A percentile compares a stretch with the other conserved stretches of the same genome.
phyloP scores from a whole-genome alignment of 108 stramenopile species.

The Cyclostephanos invisitatus region DNA sequence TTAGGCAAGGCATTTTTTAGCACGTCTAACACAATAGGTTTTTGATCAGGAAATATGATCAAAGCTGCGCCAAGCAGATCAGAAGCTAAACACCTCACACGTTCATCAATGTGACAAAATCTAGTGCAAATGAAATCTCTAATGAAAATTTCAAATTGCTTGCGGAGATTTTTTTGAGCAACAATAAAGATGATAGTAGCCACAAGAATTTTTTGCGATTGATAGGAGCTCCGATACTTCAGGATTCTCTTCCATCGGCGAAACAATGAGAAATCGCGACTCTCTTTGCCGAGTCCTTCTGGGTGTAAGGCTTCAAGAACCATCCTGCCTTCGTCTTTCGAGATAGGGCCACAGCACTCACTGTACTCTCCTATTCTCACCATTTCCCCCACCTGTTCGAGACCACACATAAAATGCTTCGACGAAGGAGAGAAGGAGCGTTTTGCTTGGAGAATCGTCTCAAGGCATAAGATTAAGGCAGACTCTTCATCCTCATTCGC shows the following conservation, averaged over 20 bases:
- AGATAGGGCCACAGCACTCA: constrained; percentile 24
- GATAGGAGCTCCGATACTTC: constrained; percentile 33
- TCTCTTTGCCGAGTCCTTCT: constrained; percentile 34
- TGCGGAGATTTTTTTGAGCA: constrained; percentile 35
- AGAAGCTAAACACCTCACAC: constrained; percentile 27
- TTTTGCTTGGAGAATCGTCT: constrained; percentile 46
- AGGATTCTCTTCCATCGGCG: constrained; percentile 35
- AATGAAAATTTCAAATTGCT: constrained; percentile 24
- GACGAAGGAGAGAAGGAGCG: constrained; percentile 30
- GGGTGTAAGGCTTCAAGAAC: constrained; percentile 41
- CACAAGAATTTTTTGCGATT: constrained; percentile 24
- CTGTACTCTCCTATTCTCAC: constrained; percentile 33
- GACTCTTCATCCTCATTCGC: constrained; percentile 37
- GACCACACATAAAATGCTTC: constrained; percentile 44
- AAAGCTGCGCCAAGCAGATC: constrained; percentile 46
- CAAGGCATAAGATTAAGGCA: constrained; percentile 37
- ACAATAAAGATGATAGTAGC: constrained; percentile 25
- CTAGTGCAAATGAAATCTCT: constrained; percentile 38
- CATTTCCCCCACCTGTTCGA: constrained; percentile 23
- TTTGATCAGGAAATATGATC: constrained; percentile 26
- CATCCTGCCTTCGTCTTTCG: constrained; percentile 28
- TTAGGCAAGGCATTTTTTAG: constrained; percentile 26
- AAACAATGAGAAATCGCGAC: constrained; percentile 32
- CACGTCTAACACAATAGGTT: constrained; percentile 32
- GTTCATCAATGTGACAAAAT: constrained; percentile 36